Conservation (phyloP, 176 grass and related monocot species). For the Bonia amplexicaulis region DNA sequence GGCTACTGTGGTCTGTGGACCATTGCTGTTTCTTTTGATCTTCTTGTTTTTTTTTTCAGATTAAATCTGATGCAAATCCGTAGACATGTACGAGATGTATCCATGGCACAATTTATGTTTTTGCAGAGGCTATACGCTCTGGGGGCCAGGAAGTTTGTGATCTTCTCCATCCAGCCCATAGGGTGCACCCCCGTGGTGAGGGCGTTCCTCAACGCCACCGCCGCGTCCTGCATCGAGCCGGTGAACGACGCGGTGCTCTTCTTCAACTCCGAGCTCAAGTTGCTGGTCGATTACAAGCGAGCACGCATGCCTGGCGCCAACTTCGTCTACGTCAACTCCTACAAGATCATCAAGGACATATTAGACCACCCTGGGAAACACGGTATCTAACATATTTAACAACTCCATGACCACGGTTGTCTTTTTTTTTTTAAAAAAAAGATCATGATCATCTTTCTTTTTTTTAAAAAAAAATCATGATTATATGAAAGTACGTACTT, state of each 20-base stretch:
- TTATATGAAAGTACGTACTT: neutral
- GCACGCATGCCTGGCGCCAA: slow-evolving; percentile 38
- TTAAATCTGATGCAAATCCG: neutral
- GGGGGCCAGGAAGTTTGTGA: slow-evolving; percentile 55
- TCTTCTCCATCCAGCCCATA: slow-evolving; percentile 63
- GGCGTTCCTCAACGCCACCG: slow-evolving; percentile 22
- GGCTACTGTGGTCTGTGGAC: neutral
- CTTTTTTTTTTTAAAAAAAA: too few relatives aligned
- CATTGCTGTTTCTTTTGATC: neutral
- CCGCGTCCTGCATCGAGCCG: slow-evolving; percentile 25
- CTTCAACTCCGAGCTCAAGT: slow-evolving; percentile 46
- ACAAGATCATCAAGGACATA: slow-evolving; percentile 47
- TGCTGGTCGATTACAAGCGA: neutral
- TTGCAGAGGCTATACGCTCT: slow-evolving; percentile 47
- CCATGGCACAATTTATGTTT: neutral
- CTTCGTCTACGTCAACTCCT: slow-evolving; percentile 39
- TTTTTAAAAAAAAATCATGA: neutral
- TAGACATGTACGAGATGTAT: too few relatives aligned
- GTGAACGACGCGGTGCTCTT: slow-evolving; percentile 49
- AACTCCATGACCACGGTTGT: too few relatives aligned
- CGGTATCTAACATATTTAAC: neutral
- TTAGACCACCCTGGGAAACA: slow-evolving; percentile 24
- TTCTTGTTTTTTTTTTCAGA: neutral
- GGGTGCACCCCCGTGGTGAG: slow-evolving; percentile 53
- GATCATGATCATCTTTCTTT: too few relatives aligned